Evolutionary conservation across 2,329 filamentous ascomycete species (phyloP).

Genomic region (Stagonosporopsis tanaceti): DNA sequence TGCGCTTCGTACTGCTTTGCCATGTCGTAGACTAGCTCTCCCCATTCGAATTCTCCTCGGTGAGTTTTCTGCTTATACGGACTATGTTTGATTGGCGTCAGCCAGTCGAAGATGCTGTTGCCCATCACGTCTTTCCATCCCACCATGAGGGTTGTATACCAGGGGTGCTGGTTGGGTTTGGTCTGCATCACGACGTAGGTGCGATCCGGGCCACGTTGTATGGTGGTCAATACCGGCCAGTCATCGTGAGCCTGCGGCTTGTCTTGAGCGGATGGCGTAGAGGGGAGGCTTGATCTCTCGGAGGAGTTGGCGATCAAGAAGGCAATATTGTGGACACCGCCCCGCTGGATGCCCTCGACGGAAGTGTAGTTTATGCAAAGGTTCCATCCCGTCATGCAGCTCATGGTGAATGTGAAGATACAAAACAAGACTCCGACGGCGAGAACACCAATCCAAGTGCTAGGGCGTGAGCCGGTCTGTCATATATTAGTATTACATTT

Average conservation of each 20-base stretch:
- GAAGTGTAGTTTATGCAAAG: conserved; percentile 80
- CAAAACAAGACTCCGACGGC: conserved; percentile 75
- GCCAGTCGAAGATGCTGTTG: conserved; percentile 73
- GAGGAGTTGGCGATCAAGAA: conserved; percentile 58
- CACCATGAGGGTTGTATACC: conserved; percentile 73
- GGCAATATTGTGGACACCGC: conserved; percentile 74
- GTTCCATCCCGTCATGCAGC: conserved; percentile 73
- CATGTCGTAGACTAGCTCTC: conserved; percentile 62
- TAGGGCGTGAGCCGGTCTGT: conserved; percentile 37
- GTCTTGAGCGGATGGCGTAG: conserved; percentile 23
- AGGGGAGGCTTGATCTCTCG: conserved; percentile 17
- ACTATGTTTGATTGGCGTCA: conserved; percentile 77
- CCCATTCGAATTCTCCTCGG: conserved; percentile 73
- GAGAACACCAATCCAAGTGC: conserved; percentile 68
- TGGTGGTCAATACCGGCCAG: conserved; percentile 33
- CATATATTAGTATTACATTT: not conserved
- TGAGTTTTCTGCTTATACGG: conserved; percentile 76
- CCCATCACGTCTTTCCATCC: conserved; percentile 89
- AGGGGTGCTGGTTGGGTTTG: conserved; percentile 80
- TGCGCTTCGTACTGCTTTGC: conserved; percentile 36
- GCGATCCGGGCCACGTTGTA: conserved; percentile 50
- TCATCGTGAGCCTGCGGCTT: conserved; percentile 24
- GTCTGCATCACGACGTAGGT: conserved; percentile 83
- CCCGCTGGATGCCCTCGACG: conserved; percentile 75
- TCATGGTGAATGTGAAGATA: conserved; percentile 83